Base-by-base conservation (phyloP, 352 stramenopile genomes). In the Phytophthora sp. region DNA sequence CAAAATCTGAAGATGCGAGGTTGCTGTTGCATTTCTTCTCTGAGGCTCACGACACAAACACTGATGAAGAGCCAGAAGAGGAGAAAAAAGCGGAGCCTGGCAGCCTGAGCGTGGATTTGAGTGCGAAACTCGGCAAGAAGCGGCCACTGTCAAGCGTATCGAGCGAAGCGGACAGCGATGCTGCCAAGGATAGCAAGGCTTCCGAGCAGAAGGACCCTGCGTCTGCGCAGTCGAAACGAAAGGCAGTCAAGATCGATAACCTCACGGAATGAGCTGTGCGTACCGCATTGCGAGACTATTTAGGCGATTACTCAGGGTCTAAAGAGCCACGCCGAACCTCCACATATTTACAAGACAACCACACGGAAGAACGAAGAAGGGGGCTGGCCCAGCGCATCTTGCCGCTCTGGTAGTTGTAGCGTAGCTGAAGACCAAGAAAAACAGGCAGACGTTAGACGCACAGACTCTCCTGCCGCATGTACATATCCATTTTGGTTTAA, bases 1-100 rank as follows among this genome's bases (percentile, higher is more conserved):
- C 62, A 11, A 85, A 87, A 54, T 77, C 77, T 26, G 85, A 92
- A 74, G 82, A 94, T 52, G 86, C 83, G 20, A 81, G 84, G 39
- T 69, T 95, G 21, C 55, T 95, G 21, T 55, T 95, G 38, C 77
- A 95, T 48, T 95, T 94, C 66, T 91, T 87, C 42, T 76, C 76
- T 5, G 80, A 77, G 31, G 83, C 80, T 11, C 60, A 92, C 34
- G 79, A 85, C 30, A 58, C 54, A 3, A 70, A 56, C 9, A 72
- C 46, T 6, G 76, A 84, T 17, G 54, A 72, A 6, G 58, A 72
- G 3, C 43, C 60, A 0, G 52, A 69, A 51, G 38, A 62, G 1
- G 52, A 62, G 18, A 42, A 61, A 1, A 53, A 76, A 12, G 24
- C 54, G 3, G 39, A 63, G 4, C 7, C 49, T 12, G 48, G 53